Base-by-base conservation (phyloP, 2,329 filamentous ascomycete species). In the Colletotrichum neosansevieriae region DNA sequence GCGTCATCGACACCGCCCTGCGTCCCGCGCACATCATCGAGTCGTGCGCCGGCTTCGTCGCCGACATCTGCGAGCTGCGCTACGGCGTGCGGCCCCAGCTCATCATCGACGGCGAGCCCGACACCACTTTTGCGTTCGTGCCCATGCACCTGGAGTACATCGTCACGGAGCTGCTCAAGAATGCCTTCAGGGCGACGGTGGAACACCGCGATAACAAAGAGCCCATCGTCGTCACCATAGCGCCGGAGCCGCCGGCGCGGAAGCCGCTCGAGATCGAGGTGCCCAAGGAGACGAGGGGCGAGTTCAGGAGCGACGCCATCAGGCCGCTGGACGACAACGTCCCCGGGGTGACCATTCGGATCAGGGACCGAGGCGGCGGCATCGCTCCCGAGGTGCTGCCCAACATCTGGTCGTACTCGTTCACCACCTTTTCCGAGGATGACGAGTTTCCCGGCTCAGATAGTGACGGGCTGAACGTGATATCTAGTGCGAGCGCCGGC, bases 61-160 rank as follows among this genome's bases (percentile, higher is more conserved):
- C 93, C 44, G 96, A 98, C 76, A 97, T 98, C 70, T 98, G 95
- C 82, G 96, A 98, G 83, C 86, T 98, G 40, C 95, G 96, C 70
- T 99, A 99, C 76, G 96, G 96, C 58, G 89, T 97, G 1, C 89
- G 96, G 0, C 96, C 96, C 0, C 87, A 86, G 2, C 86, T 97
- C 74, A 82, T 91, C 53, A 91, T 99, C 74, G 92, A 94, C 72
- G 96, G 96, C 71, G 91, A 97, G 77, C 90, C 92, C 0, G 90
- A 92, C 58, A 94, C 94, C n/a, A 91, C 90, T 0, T 97, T 99
- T 76, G 94, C 95, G 19, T 96, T 97, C 75, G 91, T 99, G 9
- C 96, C 96, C 13, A 96, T 97, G 78, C 96, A 99, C 79, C 87
- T 99, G 24, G 95, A 98, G 80, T 99, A 99, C 79, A 98, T 99